A percentile compares a stretch with the other conserved stretches of the same genome.
phyloP scores from a whole-genome alignment of 1,284 basidiomycete genomes.

The Neonothopanus nambi region DNA sequence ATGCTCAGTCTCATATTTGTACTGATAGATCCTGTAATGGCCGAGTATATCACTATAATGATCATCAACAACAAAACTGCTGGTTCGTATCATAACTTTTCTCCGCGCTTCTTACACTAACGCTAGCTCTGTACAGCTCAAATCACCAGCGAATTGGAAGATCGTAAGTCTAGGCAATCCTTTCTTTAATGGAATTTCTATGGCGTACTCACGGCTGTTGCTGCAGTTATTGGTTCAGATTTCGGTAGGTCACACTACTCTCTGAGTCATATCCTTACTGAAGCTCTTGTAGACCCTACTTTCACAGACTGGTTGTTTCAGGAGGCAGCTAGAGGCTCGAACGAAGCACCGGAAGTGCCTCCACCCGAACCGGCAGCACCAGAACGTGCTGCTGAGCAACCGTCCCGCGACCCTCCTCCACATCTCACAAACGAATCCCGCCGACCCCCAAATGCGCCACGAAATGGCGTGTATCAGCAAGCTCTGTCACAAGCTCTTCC shows the following conservation, averaged over 20 bases:
- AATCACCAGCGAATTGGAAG: slow-evolving; percentile 80
- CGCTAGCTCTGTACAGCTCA: slow-evolving; percentile 52
- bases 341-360: slow-evolving; percentile 44
- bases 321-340: slow-evolving; percentile 70
- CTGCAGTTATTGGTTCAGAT: slow-evolving; percentile 74
- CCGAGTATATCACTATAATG: slow-evolving; percentile 91
- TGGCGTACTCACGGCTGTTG: slow-evolving; percentile 20
- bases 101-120: slow-evolving; percentile 14
- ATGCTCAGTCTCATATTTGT: slow-evolving; percentile 9
- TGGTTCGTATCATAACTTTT: slow-evolving; percentile 43
- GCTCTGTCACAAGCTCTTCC: slow-evolving; percentile 67
- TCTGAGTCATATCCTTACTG: slow-evolving; percentile 16
- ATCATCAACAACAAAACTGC: slow-evolving; percentile 87
- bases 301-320: slow-evolving; percentile 86
- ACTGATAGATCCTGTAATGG: slow-evolving; percentile 78
- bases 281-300: slow-evolving; percentile 52
- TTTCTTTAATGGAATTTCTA: slow-evolving; percentile 13
- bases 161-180: slow-evolving; percentile 54
- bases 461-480: slow-evolving; percentile 64
- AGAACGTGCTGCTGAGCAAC: slow-evolving; percentile 17
- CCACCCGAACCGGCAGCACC: slow-evolving; percentile 31
- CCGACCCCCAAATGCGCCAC: slow-evolving; percentile 43
- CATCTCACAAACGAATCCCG: slow-evolving; percentile 41
- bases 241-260: slow-evolving; percentile 52
- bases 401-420: slow-evolving; percentile 27